phyloP scores from a whole-genome alignment of 2,329 filamentous ascomycete species.

The Aureobasidium sp. region DNA sequence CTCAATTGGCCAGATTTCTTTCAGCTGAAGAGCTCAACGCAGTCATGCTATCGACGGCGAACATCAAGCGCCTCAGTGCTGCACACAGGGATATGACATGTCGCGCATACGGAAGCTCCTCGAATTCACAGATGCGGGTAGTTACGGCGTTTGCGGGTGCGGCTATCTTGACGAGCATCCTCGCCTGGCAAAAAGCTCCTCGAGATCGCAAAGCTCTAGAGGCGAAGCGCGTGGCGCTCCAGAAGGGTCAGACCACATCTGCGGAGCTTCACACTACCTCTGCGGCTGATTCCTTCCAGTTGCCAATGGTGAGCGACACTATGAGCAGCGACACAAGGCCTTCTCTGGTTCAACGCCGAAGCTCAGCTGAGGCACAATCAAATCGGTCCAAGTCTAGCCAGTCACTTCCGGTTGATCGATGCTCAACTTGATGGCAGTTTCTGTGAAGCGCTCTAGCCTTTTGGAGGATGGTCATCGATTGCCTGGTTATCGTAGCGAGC shows the following conservation, averaged over 20 bases:
- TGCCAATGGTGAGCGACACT: neutral
- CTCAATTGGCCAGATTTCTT: neutral
- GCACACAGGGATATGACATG: neutral
- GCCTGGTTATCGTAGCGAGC: neutral
- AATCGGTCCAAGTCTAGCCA: neutral
- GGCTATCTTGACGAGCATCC: neutral
- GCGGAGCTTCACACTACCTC: neutral
- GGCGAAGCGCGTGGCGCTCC: neutral
- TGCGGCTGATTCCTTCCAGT: neutral
- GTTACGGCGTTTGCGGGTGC: neutral
- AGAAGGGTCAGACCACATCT: neutral
- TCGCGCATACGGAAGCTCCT: neutral
- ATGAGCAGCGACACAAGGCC: neutral
- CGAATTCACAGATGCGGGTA: neutral
- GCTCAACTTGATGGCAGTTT: neutral
- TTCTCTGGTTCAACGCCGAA: neutral
- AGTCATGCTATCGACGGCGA: neutral
- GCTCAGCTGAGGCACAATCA: neutral
- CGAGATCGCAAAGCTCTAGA: neutral
- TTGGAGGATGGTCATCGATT: neutral
- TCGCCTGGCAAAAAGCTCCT: neutral
- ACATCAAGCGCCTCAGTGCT: neutral
- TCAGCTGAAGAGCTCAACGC: neutral
- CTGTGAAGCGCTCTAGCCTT: neutral
- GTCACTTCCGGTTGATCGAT: neutral